Base-by-base conservation (phyloP, 768 basidiomycete species). In the Xanthoconium purpureum region DNA sequence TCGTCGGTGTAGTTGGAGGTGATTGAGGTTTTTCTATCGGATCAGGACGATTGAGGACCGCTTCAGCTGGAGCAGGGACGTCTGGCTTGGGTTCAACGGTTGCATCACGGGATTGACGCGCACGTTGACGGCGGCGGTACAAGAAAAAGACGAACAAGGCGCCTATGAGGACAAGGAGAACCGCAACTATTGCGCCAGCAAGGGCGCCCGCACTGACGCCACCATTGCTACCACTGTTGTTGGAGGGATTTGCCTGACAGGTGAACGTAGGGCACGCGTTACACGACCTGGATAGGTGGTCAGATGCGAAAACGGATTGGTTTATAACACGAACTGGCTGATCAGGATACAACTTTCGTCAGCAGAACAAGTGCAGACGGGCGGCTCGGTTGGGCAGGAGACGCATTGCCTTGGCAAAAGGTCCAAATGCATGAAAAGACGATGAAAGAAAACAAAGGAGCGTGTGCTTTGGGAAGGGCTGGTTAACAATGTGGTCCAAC, bases 11-110 rank as follows among this genome's bases (percentile, higher is more conserved):
- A 11, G 50, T 20, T 5, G 53, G 57, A 30, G 62, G 29, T 1
- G 65, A 30, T 32, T 51, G 63, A 8, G 77, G 69, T 66, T 89
- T 89, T 74, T 89, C 88, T 50, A 74, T 85, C 32, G 90, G 90
- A 71, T 92, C 88, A n/a, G 89, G 88, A 40, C 90, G 78, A 68
- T 84, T 88, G 56, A 92, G 84, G 35, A 92, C 91, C 11, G 84
- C 82, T 62, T 82, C 86, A 18, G 91, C 89, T 20, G 87, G 74
- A 2, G 88, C 90, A 37, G 89, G 89, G 18, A 82, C 71, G 63
- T 92, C 89, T 49, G 74, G 69, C 61, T 80, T 80, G 53, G 74
- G 64, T 55, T 83, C 81, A 33, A 62, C 67, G 15, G 56, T 66
- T 20, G 66, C 52, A 17, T 71, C 68, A 24, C 63, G 52, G 35